Conservation (phyloP, 768 basidiomycete species). For the Phaffia australis region DNA sequence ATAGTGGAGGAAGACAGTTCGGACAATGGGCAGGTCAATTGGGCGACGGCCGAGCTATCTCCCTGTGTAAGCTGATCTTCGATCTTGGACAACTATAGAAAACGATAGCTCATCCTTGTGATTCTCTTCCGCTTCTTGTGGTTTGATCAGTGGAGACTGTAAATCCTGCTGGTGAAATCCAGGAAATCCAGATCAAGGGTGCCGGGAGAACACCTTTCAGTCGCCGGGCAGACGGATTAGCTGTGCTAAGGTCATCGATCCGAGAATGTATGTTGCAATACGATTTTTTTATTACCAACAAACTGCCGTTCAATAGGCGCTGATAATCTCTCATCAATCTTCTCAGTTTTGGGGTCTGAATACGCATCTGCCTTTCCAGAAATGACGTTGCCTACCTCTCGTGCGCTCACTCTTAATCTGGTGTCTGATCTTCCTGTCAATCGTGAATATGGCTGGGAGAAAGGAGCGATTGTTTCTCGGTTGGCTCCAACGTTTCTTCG, state of each 20-base stretch:
- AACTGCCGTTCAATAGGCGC: not conserved
- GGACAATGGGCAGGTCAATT: slow-evolving; percentile 67
- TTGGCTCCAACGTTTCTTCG: slow-evolving; percentile 81
- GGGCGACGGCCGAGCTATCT: slow-evolving; percentile 91
- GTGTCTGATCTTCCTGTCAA: slow-evolving; percentile 56
- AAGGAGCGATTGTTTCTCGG: slow-evolving; percentile 63
- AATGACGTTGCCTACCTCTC: slow-evolving; percentile 32
- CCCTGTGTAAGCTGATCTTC: slow-evolving; percentile 48
- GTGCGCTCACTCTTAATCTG: slow-evolving; percentile 63
- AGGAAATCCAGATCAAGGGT: slow-evolving; percentile 91
- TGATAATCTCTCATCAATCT: not conserved
- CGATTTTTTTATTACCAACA: not conserved
- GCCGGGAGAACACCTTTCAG: slow-evolving; percentile 90
- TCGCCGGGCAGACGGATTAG: slow-evolving; percentile 82
- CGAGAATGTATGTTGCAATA: slow-evolving; percentile 51
- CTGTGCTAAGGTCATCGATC: slow-evolving; percentile 85
- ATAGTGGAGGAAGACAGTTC: slow-evolving; percentile 33
- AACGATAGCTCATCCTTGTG: not conserved
- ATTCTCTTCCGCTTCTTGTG: not conserved
- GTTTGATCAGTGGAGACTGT: slow-evolving; percentile 19
- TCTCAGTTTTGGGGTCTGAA: slow-evolving; percentile 64
- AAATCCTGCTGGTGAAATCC: slow-evolving; percentile 32
- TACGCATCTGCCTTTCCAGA: slow-evolving; percentile 41
- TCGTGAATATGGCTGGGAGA: slow-evolving; percentile 57
- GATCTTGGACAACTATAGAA: not conserved